Evolutionary conservation across 106 monocot genomes (phyloP).

Genomic region (Dendrobium officinale): DNA sequence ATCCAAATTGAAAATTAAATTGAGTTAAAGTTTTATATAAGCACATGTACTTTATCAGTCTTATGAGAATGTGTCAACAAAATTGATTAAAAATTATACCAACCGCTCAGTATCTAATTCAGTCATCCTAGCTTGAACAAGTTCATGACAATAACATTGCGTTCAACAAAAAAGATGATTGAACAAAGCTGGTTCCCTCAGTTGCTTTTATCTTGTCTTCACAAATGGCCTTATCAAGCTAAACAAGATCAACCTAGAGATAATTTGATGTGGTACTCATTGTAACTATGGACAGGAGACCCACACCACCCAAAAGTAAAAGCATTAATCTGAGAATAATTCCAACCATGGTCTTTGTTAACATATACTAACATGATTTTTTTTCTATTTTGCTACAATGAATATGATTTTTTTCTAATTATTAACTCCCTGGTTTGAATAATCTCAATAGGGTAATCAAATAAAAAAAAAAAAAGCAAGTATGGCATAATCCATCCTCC

Average conservation of each 20-base stretch:
- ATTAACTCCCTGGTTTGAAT: background rate
- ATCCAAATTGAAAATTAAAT: no score
- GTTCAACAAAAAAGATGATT: background rate
- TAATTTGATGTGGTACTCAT: background rate
- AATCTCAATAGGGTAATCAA: background rate
- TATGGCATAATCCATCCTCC: background rate
- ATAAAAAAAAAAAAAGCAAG: background rate
- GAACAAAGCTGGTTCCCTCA: background rate
- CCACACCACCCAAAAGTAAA: background rate
- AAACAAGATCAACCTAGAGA: background rate
- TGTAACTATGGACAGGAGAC: background rate
- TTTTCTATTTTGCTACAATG: background rate
- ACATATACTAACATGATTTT: background rate
- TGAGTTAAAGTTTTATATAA: no score
- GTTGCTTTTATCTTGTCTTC: background rate
- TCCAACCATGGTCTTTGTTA: background rate
- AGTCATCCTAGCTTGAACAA: background rate
- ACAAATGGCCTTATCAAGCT: background rate
- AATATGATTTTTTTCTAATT: background rate
- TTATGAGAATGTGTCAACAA: background rate
- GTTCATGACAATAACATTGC: background rate
- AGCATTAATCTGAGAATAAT: background rate
- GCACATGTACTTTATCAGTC: no score
- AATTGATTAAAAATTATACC: background rate
- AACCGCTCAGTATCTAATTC: background rate